Conservation (phyloP, 2,329 filamentous ascomycete species). For the Epicoccum sorghinum region DNA sequence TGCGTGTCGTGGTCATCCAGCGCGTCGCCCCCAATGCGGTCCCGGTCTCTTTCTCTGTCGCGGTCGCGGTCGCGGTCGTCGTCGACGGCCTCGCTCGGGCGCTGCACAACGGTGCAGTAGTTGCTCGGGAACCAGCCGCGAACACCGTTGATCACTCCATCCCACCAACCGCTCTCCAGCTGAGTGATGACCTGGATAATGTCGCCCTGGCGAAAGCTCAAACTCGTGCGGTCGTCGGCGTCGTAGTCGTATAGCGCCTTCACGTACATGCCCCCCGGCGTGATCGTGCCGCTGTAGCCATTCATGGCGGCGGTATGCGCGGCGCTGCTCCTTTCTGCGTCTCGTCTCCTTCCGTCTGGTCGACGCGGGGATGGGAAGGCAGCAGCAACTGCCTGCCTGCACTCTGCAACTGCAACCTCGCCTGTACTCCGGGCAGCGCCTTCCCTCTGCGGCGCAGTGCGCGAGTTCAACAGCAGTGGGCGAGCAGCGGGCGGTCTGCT, state of each 20-base stretch:
- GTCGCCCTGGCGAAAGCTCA: slow-evolving; percentile 96
- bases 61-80: slow-evolving; percentile 65
- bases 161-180: slow-evolving; percentile 98
- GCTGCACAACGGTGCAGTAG: slow-evolving; percentile 87
- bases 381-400: background rate
- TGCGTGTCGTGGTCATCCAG: slow-evolving; percentile 51
- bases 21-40: slow-evolving; percentile 61
- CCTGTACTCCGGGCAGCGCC: slow-evolving; percentile 16
- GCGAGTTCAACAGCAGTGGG: slow-evolving; percentile 18
- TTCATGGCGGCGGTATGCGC: slow-evolving; percentile 50
- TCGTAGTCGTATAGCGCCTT: slow-evolving; percentile 95
- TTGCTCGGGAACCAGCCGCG: slow-evolving; percentile 99
- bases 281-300: slow-evolving; percentile 56
- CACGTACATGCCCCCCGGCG: slow-evolving; percentile 76
- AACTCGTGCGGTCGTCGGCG: slow-evolving; percentile 92
- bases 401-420: background rate
- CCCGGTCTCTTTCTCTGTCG: slow-evolving; percentile 61
- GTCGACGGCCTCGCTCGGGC: slow-evolving; percentile 73
- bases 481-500: slow-evolving; percentile 23
- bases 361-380: slow-evolving; percentile 15
- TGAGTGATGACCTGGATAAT: slow-evolving; percentile 98
- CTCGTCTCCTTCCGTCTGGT: slow-evolving; percentile 1
- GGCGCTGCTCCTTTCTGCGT: background rate
- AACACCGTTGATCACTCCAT: slow-evolving; percentile 95
- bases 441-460: slow-evolving; percentile 26